Conservation (phyloP, 192 early-diverging fungal genomes). For the Umbelopsis sp. region DNA sequence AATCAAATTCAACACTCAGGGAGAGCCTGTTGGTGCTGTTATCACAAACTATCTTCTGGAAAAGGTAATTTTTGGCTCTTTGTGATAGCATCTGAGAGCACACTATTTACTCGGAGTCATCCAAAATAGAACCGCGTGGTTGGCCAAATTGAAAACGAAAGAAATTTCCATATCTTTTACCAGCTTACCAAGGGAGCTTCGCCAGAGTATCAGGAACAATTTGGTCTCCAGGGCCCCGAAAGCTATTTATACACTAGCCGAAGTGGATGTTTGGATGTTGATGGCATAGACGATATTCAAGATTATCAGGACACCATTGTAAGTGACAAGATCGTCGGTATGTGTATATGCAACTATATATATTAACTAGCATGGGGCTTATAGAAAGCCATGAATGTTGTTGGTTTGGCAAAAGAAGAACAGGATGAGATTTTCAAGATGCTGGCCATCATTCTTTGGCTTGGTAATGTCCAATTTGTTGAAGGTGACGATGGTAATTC, state of each 20-base stretch:
- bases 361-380: not conserved
- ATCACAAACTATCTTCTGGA: conserved; percentile 98
- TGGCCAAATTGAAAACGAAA: conserved; percentile 88
- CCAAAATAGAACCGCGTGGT: conserved; percentile 83
- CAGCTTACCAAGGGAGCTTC: conserved; percentile 85
- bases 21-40: conserved; percentile 93
- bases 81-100: not conserved
- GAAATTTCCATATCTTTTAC: conserved; percentile 99
- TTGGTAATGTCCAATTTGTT: conserved; percentile 91
- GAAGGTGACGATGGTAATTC: conserved; percentile 82
- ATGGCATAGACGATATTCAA: conserved; percentile 88
- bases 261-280: conserved; percentile 80
- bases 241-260: conserved; percentile 75
- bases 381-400: conserved; percentile 88
- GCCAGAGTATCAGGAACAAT: conserved; percentile 66
- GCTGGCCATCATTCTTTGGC: conserved; percentile 92
- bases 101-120: conserved; percentile 1
- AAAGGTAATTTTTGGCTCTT: conserved; percentile 59
- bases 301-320: conserved; percentile 88
- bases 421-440: conserved; percentile 90
- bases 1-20: conserved; percentile 92
- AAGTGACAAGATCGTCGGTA: conserved; percentile 13
- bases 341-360: not conserved
- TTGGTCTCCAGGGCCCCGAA: conserved; percentile 77
- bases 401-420: conserved; percentile 80